Evolutionary conservation across 305 asterid genomes (phyloP).

Genomic region (Plantago lanceolata): DNA sequence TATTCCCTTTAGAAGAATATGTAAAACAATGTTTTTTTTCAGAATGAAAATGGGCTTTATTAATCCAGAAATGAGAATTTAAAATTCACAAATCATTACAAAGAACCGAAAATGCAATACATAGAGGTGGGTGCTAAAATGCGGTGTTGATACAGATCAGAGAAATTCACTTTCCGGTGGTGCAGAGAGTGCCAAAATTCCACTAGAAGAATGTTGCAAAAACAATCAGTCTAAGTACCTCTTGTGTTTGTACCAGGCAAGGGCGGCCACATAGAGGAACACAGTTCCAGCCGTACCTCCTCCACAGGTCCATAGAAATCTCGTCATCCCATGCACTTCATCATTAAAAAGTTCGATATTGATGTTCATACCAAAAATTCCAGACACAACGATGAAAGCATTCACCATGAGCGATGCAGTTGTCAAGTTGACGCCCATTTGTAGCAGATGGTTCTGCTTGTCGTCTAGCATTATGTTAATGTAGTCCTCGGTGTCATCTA

Average conservation of each 20-base stretch:
- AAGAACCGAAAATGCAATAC: too few relatives aligned
- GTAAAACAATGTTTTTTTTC: too few relatives aligned
- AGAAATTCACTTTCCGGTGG: too few relatives aligned
- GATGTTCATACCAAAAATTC: conserved; percentile 78
- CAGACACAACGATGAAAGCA: conserved; percentile 67
- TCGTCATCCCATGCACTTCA: conserved; percentile 31
- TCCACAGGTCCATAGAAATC: conserved; percentile 64
- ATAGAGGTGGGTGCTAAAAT: too few relatives aligned
- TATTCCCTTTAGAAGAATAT: too few relatives aligned
- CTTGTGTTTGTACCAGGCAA: conserved; percentile 64
- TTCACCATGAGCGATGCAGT: conserved; percentile 68
- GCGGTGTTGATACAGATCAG: too few relatives aligned
- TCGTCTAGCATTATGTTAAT: conserved; percentile 86
- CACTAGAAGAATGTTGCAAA: too few relatives aligned
- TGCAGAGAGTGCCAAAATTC: too few relatives aligned
- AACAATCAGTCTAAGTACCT: neutral
- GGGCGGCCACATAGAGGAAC: conserved; percentile 46
- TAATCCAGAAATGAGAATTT: too few relatives aligned
- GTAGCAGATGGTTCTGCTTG: conserved; percentile 81
- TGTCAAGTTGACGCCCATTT: conserved; percentile 73
- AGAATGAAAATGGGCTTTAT: too few relatives aligned
- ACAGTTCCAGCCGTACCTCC: conserved; percentile 53
- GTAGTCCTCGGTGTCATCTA: conserved; percentile 86
- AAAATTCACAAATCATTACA: too few relatives aligned
- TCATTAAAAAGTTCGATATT: conserved; percentile 40